phyloP scores from a whole-genome alignment of 768 basidiomycete species.

The Trametes coccinea region DNA sequence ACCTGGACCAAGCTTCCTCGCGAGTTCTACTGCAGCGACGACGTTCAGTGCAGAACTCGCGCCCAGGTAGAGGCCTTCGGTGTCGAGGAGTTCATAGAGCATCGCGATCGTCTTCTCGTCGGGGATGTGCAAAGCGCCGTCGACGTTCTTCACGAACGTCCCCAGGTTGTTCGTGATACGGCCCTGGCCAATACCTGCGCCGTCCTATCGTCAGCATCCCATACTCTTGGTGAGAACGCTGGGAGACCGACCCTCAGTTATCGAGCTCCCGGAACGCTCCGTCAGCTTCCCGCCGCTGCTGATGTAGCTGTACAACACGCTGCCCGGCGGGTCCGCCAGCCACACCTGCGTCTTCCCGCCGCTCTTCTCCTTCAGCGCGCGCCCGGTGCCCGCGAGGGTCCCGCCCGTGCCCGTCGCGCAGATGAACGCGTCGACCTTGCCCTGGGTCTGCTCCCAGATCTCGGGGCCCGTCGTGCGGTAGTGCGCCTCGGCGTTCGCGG shows the following conservation, averaged over 20 bases:
- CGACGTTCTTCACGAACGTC: conserved; percentile 74
- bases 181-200: conserved; percentile 91
- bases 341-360: conserved; percentile 79
- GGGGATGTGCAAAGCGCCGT: conserved; percentile 83
- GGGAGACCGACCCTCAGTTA: conserved; percentile 74
- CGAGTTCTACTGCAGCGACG: conserved; percentile 89
- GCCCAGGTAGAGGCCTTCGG: conserved; percentile 92
- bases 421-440: conserved; percentile 84
- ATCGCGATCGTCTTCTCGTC: conserved; percentile 91
- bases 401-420: conserved; percentile 97
- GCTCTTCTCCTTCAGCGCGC: conserved; percentile 81
- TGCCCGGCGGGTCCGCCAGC: conserved; percentile 97
- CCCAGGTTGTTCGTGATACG: conserved; percentile 90
- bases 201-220: background rate
- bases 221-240: background rate
- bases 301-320: conserved; percentile 83
- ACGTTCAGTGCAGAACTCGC: conserved; percentile 95
- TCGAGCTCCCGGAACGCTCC: conserved; percentile 83
- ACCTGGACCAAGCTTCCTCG: conserved; percentile 81
- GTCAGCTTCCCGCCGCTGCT: conserved; percentile 73
- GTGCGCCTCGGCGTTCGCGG: conserved; percentile 86
- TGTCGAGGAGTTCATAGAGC: conserved; percentile 90
- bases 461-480: conserved; percentile 93
- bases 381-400: conserved; percentile 87
- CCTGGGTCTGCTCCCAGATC: conserved; percentile 88